Evolutionary conservation across 2,329 filamentous ascomycete species (phyloP).

Genomic region (Juglanconis oblonga): DNA sequence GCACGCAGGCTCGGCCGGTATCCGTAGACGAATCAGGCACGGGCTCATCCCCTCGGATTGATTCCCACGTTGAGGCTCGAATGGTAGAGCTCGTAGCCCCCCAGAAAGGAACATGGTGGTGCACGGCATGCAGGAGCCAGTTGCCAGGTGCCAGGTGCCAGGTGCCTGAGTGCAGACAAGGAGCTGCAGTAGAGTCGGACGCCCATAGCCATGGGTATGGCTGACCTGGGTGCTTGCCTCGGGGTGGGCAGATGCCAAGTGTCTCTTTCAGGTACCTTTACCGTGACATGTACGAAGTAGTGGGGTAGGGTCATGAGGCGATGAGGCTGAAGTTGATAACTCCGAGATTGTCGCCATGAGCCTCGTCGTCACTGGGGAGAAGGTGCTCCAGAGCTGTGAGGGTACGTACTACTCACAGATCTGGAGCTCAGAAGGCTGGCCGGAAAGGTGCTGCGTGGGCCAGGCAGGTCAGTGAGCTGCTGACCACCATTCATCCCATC

Average conservation of each 20-base stretch:
- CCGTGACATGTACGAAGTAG: no score
- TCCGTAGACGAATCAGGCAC: neutral
- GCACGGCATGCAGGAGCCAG: neutral
- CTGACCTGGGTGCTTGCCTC: neutral
- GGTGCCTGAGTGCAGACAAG: neutral
- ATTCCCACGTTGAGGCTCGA: neutral
- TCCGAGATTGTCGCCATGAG: neutral
- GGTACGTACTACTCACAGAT: no score
- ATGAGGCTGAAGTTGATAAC: neutral
- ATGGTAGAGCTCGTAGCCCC: conserved; percentile 8
- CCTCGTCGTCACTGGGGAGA: neutral
- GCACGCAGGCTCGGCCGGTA: neutral
- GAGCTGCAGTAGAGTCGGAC: neutral
- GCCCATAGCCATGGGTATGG: neutral
- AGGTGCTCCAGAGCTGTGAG: neutral
- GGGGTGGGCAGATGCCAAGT: neutral
- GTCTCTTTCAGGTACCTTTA: neutral
- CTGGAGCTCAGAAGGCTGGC: neutral
- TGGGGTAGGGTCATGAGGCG: neutral
- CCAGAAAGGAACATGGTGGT: conserved; percentile 9
- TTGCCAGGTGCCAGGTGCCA: neutral
- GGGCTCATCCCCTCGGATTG: neutral
- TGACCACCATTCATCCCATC: neutral
- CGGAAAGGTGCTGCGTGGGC: neutral
- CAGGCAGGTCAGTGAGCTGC: neutral